Percentiles rank a stretch among this genome's conserved stretches.
Conservation (phyloP, 2,329 filamentous ascomycete genomes). For the Hypoxylon sp. region DNA sequence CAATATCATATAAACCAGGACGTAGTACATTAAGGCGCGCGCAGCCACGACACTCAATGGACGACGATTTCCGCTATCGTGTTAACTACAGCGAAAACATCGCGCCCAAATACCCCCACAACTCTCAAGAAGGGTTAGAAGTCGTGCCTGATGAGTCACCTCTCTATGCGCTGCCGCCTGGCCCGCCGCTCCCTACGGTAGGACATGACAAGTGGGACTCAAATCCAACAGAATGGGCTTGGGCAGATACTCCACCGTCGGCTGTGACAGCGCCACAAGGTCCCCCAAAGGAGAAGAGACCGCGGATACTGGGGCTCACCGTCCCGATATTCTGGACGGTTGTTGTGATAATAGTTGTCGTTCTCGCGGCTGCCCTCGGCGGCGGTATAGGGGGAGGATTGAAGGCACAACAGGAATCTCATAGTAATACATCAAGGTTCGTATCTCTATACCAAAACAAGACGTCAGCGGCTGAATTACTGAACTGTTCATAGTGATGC, state of each 20-base stretch:
- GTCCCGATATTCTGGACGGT: conserved; percentile 45
- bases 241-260: conserved; percentile 3
- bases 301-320: conserved; percentile 42
- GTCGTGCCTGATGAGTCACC: conserved; percentile 42
- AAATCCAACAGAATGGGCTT: conserved; percentile 6
- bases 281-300: conserved; percentile 4
- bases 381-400: conserved; percentile 45
- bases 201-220: conserved; percentile 15
- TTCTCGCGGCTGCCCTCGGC: conserved; percentile 44
- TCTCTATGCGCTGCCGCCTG: conserved; percentile 23
- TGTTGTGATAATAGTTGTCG: conserved; percentile 37
- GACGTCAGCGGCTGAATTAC: neutral
- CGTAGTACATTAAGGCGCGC: neutral
- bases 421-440: conserved; percentile 29
- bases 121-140: conserved; percentile 38
- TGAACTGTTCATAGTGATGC: conserved; percentile 8
- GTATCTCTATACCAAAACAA: neutral
- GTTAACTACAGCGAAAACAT: conserved; percentile 39
- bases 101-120: conserved; percentile 35
- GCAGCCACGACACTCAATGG: conserved; percentile 21
- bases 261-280: conserved; percentile 9
- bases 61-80: conserved; percentile 25
- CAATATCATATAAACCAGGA: conserved; percentile 23
- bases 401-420: conserved; percentile 35
- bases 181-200: conserved; percentile 14